Evolutionary conservation across 2,329 filamentous ascomycete species (phyloP), one percentile per base, ranked within the genome.

Genomic region (Penicillium glabrum): DNA sequence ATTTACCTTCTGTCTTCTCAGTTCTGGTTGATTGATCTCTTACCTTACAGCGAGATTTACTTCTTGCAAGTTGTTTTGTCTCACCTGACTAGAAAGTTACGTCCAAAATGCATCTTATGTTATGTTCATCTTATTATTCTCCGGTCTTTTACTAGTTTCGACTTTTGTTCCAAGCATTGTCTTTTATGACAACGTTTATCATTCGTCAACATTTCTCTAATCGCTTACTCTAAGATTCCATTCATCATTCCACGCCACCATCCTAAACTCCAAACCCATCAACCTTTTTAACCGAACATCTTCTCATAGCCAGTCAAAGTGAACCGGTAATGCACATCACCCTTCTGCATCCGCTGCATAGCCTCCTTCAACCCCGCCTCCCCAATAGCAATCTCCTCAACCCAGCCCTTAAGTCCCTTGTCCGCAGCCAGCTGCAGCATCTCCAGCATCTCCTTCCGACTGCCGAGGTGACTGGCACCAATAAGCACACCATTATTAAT

Each of bases 371-470:
- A 87, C 0, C 86, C 87, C 62, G 85, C 80, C 68, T 85, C 87
- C 60, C 83, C 86, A 69, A 96, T 89, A 50, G 88, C 84, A 46
- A 96, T 84, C 67, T 87, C 83, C 71, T 87, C 78, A 23, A 87
- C 82, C 87, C 88, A 90, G 10, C 86, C 84, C 74, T 85, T 81
- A 64, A 91, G 79, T 3, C 83, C 83, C 79, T 88, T 88, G 62
- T 89, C 84, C 5, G 84, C 87, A 11, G 87, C 87, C 57, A 91
- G 75, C 75, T 89, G 77, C 69, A 91, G 73, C 89, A 92, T 91
- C 62, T 83, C 82, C 53, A 90, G 73, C 73, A 86, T 86, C 80
- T 92, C 89, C 46, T 80, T 81, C 56, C 89, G 80, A 70, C 83
- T 88, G 19, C 89, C 89, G 61, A 91, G 76, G 75, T 91, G 89